Conservation (phyloP, 2,329 filamentous ascomycete genomes). For the Paramyrothecium sp. region DNA sequence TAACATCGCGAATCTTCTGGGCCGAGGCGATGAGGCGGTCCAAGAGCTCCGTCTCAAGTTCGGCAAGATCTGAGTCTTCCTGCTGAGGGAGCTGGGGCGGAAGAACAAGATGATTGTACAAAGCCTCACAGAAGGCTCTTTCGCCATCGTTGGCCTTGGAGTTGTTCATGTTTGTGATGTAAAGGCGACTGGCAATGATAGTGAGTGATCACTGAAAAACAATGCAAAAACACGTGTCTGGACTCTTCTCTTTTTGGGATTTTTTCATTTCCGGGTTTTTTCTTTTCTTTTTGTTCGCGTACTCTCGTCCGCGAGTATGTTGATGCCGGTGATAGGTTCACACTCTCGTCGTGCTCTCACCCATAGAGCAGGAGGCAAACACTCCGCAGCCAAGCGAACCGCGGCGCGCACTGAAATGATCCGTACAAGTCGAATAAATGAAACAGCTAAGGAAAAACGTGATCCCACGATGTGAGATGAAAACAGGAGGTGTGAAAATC, state of each 20-base stretch:
- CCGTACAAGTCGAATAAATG: too few species aligned
- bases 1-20: conserved; percentile 12
- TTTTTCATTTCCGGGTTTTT: neutral
- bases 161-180: neutral
- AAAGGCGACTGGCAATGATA: neutral
- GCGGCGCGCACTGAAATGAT: too few species aligned
- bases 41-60: conserved; percentile 12
- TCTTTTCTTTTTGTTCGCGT: too few species aligned
- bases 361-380: too few species aligned
- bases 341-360: too few species aligned
- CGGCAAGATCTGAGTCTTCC: conserved; percentile 11
- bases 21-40: conserved; percentile 13
- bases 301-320: too few species aligned
- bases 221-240: neutral
- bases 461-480: too few species aligned
- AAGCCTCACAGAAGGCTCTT: neutral
- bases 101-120: conserved; percentile 21
- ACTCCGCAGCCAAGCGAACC: too few species aligned
- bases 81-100: conserved; percentile 18
- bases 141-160: neutral
- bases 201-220: neutral
- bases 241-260: neutral
- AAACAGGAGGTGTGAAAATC: too few species aligned
- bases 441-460: too few species aligned
- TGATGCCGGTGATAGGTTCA: too few species aligned